Percentiles rank a stretch among this genome's conserved stretches.
These are phyloP conservation scores for Acanthamoeba castellanii DNA, from an alignment of 208 protist species.

Conservation along the genomic window DNA sequence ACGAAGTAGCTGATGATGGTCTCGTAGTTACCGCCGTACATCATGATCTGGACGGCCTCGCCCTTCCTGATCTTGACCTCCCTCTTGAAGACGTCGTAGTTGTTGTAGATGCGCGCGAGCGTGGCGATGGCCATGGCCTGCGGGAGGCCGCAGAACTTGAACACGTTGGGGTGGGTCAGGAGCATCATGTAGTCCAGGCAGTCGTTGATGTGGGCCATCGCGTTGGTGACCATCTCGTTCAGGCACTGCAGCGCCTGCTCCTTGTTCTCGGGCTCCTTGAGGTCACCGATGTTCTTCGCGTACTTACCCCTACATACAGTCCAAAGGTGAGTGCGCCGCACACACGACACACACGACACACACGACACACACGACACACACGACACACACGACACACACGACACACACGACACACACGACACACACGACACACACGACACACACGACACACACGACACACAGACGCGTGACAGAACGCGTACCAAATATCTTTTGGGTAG, in stretches of 20 bases:
- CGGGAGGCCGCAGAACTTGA: conserved; percentile 97
- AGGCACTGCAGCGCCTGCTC: conserved; percentile 92
- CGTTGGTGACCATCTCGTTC: conserved; percentile 96
- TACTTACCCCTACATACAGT: conserved; percentile 84
- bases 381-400: too few relatives aligned
- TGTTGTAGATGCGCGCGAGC: conserved; percentile 95
- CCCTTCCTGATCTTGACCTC: conserved; percentile 96
- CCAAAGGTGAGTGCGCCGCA: neutral
- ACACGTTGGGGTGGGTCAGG: conserved; percentile 92
- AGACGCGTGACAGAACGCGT: neutral
- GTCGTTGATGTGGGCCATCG: conserved; percentile 92
- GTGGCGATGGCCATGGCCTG: conserved; percentile 96
- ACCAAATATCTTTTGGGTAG: conserved; percentile 95
- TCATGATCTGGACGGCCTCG: conserved; percentile 83
- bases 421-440: too few relatives aligned
- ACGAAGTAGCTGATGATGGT: conserved; percentile 67
- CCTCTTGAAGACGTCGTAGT: conserved; percentile 93
- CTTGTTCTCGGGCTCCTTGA: conserved; percentile 86
- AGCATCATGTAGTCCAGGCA: conserved; percentile 92
- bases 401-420: too few relatives aligned
- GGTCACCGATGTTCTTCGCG: conserved; percentile 88
- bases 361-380: neutral
- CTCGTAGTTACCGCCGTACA: conserved; percentile 17
- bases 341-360: neutral
- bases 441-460: too few relatives aligned